phyloP scores from a whole-genome alignment of 2,329 filamentous ascomycete species.

The Stemphylium vesicarium region DNA sequence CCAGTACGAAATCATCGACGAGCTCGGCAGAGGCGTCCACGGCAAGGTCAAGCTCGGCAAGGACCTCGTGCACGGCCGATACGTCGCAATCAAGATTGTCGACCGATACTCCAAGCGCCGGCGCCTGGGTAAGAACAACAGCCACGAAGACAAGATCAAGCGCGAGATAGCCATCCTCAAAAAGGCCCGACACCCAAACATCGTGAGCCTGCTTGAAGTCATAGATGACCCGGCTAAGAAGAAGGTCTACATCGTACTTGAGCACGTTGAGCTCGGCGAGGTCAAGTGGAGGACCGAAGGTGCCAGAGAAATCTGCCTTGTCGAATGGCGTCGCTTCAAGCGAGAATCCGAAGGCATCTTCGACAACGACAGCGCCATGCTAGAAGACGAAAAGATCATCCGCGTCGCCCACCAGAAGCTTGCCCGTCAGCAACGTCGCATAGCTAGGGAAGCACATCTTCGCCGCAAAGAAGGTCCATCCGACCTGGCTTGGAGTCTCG shows the following conservation, averaged over 20 bases:
- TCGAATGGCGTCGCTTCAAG: constrained; percentile 82
- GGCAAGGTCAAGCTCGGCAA: constrained; percentile 96
- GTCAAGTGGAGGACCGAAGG: constrained; percentile 93
- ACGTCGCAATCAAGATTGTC: constrained; percentile 98
- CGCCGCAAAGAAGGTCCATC: constrained; percentile 46
- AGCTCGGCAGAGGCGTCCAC: constrained; percentile 93
- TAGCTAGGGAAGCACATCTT: constrained; percentile 45
- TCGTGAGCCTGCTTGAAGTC: constrained; percentile 93
- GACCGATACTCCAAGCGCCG: constrained; percentile 93
- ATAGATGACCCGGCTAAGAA: constrained; percentile 96
- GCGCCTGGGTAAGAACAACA: constrained; percentile 78
- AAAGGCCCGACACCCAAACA: constrained; percentile 96
- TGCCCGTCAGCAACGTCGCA: constrained; percentile 53
- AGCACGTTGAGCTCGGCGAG: constrained; percentile 93
- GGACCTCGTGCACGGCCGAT: constrained; percentile 74
- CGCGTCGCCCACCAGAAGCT: constrained; percentile 43
- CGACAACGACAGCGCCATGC: constrained; percentile 50
- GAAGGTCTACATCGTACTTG: constrained; percentile 98
- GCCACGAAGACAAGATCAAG: constrained; percentile 82
- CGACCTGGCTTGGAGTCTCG: constrained; percentile 80
- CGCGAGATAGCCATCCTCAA: constrained; percentile 97
- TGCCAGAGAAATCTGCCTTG: constrained; percentile 78
- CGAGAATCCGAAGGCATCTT: constrained; percentile 64
- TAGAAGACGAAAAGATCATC: constrained; percentile 55
- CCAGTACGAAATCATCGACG: constrained; percentile 95